Conservation (phyloP, 2,329 filamentous ascomycete genomes). For the Samsoniella hepiali region DNA sequence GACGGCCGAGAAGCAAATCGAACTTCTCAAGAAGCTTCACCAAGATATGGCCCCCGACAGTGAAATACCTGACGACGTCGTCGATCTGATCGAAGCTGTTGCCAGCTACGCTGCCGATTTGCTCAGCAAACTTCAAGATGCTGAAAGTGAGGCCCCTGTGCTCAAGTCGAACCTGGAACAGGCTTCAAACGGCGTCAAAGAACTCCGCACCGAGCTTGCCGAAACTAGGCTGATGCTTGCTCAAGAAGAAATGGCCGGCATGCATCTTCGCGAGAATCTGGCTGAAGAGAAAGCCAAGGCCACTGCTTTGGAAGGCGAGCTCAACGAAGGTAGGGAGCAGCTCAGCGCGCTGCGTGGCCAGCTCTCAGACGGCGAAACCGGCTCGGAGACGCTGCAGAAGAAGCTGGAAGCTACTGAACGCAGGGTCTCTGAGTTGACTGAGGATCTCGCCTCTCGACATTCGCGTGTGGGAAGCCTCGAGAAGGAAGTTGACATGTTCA, state of each 20-base stretch:
- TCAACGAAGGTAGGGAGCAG: conserved; percentile 65
- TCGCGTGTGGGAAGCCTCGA: conserved; percentile 74
- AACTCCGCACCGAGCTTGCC: conserved; percentile 57
- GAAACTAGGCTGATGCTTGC: conserved; percentile 51
- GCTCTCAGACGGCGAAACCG: conserved; percentile 79
- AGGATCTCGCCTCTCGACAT: conserved; percentile 70
- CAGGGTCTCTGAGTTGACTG: conserved; percentile 63
- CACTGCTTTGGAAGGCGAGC: conserved; percentile 52
- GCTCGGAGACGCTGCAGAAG: conserved; percentile 73
- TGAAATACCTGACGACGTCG: conserved; percentile 51
- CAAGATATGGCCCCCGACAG: conserved; percentile 54
- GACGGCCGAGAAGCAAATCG: conserved; percentile 48
- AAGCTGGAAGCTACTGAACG: conserved; percentile 72
- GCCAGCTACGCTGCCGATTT: conserved; percentile 56
- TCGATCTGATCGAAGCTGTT: conserved; percentile 58
- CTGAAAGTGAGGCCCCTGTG: conserved; percentile 58
- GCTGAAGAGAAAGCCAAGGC: conserved; percentile 53
- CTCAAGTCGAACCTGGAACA: conserved; percentile 62
- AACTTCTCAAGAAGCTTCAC: conserved; percentile 57
- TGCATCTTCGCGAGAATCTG: conserved; percentile 52
- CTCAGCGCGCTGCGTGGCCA: conserved; percentile 65
- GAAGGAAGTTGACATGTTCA: conserved; percentile 67
- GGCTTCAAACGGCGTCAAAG: conserved; percentile 51
- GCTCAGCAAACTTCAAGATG: conserved; percentile 55
- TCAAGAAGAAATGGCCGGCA: conserved; percentile 48